These are phyloP conservation scores for Amanita subjunquillea DNA, from an alignment of 768 basidiomycete species.

Conservation along the genomic window DNA sequence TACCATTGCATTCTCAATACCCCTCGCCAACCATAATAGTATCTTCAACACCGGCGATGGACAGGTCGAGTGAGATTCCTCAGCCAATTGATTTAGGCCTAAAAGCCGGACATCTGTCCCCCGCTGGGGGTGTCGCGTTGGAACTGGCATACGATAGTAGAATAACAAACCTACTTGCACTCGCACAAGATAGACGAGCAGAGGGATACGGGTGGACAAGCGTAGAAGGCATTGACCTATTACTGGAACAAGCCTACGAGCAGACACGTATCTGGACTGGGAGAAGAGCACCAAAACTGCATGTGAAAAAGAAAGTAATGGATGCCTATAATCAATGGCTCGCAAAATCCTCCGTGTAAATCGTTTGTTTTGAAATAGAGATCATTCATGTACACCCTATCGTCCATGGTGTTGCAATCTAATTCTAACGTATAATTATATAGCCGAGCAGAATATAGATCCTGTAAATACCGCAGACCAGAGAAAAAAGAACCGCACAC, in stretches of 20 bases:
- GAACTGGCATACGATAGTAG: constrained; percentile 72
- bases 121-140: constrained; percentile 34
- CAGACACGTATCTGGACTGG: constrained; percentile 58
- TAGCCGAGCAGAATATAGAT: background rate
- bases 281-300: constrained; percentile 30
- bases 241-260: constrained; percentile 62
- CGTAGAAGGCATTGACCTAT: constrained; percentile 52
- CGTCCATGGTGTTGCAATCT: background rate
- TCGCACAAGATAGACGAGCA: constrained; percentile 31
- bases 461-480: background rate
- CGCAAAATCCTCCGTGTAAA: background rate
- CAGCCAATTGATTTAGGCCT: constrained; percentile 33
- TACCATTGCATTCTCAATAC: constrained; percentile 22
- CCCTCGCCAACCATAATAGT: constrained; percentile 47
- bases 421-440: background rate
- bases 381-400: background rate
- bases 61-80: constrained; percentile 12
- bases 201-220: constrained; percentile 34
- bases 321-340: constrained; percentile 24
- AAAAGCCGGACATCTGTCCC: constrained; percentile 28
- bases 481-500: background rate
- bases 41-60: constrained; percentile 58
- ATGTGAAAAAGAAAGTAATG: constrained; percentile 34
- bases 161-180: constrained; percentile 48
- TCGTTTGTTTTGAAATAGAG: background rate